phyloP scores from a whole-genome alignment of 2,329 filamentous ascomycete genomes.

The Penicillium janthinellum region DNA sequence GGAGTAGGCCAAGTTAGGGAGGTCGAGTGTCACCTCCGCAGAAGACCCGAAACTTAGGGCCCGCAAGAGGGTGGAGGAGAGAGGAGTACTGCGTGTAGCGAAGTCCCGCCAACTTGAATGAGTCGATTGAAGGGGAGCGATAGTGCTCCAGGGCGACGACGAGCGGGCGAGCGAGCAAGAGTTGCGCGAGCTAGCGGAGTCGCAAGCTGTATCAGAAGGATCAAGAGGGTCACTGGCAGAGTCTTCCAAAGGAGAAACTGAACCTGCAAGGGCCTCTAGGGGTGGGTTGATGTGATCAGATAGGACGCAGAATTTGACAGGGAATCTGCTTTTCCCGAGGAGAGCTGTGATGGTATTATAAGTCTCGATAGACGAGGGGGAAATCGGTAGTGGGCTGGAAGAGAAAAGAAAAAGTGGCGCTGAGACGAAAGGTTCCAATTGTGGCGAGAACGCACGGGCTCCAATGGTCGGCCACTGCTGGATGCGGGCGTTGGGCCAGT shows the following conservation, averaged over 20 bases:
- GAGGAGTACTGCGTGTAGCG: constrained; percentile 66
- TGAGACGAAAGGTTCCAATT: background rate
- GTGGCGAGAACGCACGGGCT: constrained; percentile 7
- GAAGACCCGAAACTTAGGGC: constrained; percentile 91
- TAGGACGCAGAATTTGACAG: constrained; percentile 1
- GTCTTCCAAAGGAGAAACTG: constrained; percentile 10
- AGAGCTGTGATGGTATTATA: background rate
- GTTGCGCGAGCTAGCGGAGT: constrained; percentile 3
- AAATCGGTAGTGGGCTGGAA: background rate
- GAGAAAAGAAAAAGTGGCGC: background rate
- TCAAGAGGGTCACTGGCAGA: constrained; percentile 17
- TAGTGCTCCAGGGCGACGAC: constrained; percentile 45
- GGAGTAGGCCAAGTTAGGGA: constrained; percentile 73
- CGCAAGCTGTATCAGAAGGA: constrained; percentile 8
- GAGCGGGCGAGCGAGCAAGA: constrained; percentile 16
- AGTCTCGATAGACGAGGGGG: background rate
- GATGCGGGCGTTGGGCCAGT: background rate
- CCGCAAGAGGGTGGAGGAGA: constrained; percentile 84
- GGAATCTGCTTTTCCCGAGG: background rate
- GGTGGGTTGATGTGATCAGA: background rate
- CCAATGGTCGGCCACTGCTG: background rate
- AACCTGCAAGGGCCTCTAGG: background rate
- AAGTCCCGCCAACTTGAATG: constrained; percentile 94
- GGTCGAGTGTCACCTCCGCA: constrained; percentile 96
- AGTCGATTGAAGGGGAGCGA: constrained; percentile 46